Evolutionary conservation across 1,139 yeast species (phyloP), one percentile per base, ranked within the genome.

Genomic region (Suhomyces guaymorum): DNA sequence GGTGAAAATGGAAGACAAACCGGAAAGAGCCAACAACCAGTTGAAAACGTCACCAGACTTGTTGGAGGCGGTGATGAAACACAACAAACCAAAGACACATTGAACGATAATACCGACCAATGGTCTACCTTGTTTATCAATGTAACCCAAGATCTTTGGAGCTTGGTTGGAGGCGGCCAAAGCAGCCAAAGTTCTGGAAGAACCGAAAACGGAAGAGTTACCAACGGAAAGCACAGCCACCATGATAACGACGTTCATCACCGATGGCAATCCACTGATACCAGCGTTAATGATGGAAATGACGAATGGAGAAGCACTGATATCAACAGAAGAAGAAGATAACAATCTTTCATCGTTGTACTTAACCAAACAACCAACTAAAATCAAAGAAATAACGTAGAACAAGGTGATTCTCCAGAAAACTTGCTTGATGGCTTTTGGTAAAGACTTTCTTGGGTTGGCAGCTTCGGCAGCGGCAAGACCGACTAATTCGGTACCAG

Each of bases 161-260:
- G 94, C 90, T 58, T 78, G 80, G 20, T 89, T 87, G 52, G 86
- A 82, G 46, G 83, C 82, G 30, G 96, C 87, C 46, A 89, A 70
- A 10, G 95, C 85, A 44, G 85, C 82, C 46, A 88, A 62, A 15
- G 95, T 80, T 71, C 96, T 79, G 23, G 95, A 84, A 38, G 89
- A 78, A 20, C 82, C 95, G 49, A 72, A 81, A 16, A 81, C 84
- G 8, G 82, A 74, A 16, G 58, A 51, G 51, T 53, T 53, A 43
- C 57, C 60, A 19, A 54, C 59, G 13, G 57, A 51, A 40, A 52
- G 46, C 24, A 52, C 58, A n/a, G 58, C 43, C 28, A 54, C 46
- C 52, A 55, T 37, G 27, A 55, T 51, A 30, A 54, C 59, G n/a
- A 43, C 60, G 35, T 55, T 55, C 48, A 55, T 51, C 24, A 55